Conservation (phyloP, 805 yeast species). For the Lachancea cidri region DNA sequence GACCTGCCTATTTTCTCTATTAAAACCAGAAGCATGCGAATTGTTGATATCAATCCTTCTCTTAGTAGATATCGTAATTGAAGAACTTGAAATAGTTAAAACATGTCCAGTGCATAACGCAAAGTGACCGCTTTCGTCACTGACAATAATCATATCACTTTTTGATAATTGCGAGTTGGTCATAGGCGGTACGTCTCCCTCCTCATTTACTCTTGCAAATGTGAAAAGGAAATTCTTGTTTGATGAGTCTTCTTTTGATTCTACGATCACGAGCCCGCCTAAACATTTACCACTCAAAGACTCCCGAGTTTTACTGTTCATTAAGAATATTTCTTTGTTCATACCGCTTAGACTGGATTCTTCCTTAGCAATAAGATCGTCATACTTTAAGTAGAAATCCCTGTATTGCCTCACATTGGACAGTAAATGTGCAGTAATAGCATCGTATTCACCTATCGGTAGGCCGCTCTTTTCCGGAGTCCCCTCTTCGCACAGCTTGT, state of each 20-base stretch:
- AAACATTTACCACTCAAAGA: constrained; percentile 52
- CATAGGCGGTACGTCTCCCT: constrained; percentile 15
- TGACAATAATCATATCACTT: constrained; percentile 63
- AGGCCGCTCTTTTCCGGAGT: constrained; percentile 50
- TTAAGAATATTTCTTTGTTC: constrained; percentile 54
- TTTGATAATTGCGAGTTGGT: constrained; percentile 43
- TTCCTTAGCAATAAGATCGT: constrained; percentile 64
- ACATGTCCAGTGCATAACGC: constrained; percentile 64
- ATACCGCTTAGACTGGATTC: constrained; percentile 50
- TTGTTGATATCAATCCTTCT: constrained; percentile 44
- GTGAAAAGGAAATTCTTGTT: constrained; percentile 40
- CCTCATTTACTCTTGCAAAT: constrained; percentile 37
- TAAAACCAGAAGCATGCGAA: constrained; percentile 36
- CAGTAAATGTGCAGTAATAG: constrained; percentile 46
- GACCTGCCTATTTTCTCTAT: constrained; percentile 41
- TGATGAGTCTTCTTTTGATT: constrained; percentile 16
- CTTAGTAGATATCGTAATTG: constrained; percentile 46
- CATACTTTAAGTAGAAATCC: constrained; percentile 69
- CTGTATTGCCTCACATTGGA: constrained; percentile 32
- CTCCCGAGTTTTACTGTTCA: constrained; percentile 57
- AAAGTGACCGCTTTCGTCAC: constrained; percentile 78
- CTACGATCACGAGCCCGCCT: constrained; percentile 43
- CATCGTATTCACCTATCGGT: constrained; percentile 41
- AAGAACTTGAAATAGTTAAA: constrained; percentile 37
- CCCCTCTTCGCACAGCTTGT: constrained; percentile 57